phyloP scores from a whole-genome alignment of 2,329 filamentous ascomycete genomes.

The Dothistroma septosporum region DNA sequence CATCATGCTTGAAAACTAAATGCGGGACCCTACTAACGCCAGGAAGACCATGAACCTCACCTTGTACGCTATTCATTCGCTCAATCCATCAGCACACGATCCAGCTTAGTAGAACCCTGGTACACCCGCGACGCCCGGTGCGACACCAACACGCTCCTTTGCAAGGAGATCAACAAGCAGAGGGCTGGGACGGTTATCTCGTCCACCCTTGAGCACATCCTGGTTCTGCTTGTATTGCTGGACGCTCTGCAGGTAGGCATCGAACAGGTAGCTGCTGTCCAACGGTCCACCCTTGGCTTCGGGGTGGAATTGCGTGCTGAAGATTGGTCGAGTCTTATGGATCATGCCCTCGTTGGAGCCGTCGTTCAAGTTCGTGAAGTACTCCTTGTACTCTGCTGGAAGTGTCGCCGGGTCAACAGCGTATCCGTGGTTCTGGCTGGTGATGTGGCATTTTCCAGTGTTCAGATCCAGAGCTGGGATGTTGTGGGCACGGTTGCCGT shows the following conservation, averaged over 20 bases:
- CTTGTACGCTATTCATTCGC: background rate
- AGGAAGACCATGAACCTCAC: background rate
- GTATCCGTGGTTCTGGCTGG: conserved; percentile 97
- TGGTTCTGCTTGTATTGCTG: conserved; percentile 83
- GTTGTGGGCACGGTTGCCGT: conserved; percentile 98
- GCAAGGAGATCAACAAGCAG: conserved; percentile 85
- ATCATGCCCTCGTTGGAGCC: conserved; percentile 97
- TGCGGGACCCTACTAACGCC: background rate
- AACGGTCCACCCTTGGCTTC: conserved; percentile 96
- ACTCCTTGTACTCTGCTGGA: conserved; percentile 86
- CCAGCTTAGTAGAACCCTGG: background rate
- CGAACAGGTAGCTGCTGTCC: conserved; percentile 93
- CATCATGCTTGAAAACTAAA: background rate
- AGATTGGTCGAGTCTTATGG: conserved; percentile 92
- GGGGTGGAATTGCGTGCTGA: conserved; percentile 97
- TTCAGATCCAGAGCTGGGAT: conserved; percentile 92
- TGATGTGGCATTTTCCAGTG: conserved; percentile 97
- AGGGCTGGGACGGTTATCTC: conserved; percentile 82
- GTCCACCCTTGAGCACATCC: conserved; percentile 62
- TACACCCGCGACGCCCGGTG: conserved; percentile 30
- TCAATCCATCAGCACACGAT: background rate
- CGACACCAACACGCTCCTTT: conserved; percentile 90
- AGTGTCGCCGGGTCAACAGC: conserved; percentile 84
- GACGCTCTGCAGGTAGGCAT: conserved; percentile 90
- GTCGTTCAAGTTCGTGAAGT: conserved; percentile 98